Evolutionary conservation across 2,329 filamentous ascomycete species (phyloP).

Genomic region (Colletotrichum godetiae): DNA sequence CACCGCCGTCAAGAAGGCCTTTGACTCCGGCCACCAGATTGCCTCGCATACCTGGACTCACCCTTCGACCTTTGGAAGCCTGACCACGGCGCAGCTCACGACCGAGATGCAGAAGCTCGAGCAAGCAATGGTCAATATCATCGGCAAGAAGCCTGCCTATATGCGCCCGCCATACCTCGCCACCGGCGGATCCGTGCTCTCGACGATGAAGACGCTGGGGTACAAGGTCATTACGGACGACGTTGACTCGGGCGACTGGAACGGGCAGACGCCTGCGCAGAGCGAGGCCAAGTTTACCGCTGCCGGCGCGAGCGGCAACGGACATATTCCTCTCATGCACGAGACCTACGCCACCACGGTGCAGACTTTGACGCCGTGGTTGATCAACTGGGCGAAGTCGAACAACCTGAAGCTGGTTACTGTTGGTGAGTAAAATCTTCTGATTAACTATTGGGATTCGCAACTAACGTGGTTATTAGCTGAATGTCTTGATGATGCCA

Average conservation of each 20-base stretch:
- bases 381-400: conserved; percentile 61
- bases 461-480: conserved; percentile 40
- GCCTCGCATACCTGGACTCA: conserved; percentile 67
- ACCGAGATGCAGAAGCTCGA: conserved; percentile 63
- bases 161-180: conserved; percentile 63
- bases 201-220: conserved; percentile 56
- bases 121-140: conserved; percentile 61
- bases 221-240: conserved; percentile 72
- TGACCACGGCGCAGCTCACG: conserved; percentile 51
- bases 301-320: conserved; percentile 54
- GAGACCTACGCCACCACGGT: conserved; percentile 64
- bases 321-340: conserved; percentile 69
- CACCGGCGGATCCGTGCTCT: conserved; percentile 56
- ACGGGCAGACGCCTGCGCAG: conserved; percentile 60
- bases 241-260: conserved; percentile 72
- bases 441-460: neutral
- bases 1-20: conserved; percentile 64
- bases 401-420: conserved; percentile 61
- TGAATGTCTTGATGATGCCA: conserved; percentile 55
- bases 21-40: conserved; percentile 62
- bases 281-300: conserved; percentile 64
- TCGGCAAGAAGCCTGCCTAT: conserved; percentile 60
- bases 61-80: conserved; percentile 52
- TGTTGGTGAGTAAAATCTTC: conserved; percentile 53
- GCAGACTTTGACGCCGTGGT: conserved; percentile 58